Conservation (phyloP, 208 protist species). For the Leishmania mexicana region DNA sequence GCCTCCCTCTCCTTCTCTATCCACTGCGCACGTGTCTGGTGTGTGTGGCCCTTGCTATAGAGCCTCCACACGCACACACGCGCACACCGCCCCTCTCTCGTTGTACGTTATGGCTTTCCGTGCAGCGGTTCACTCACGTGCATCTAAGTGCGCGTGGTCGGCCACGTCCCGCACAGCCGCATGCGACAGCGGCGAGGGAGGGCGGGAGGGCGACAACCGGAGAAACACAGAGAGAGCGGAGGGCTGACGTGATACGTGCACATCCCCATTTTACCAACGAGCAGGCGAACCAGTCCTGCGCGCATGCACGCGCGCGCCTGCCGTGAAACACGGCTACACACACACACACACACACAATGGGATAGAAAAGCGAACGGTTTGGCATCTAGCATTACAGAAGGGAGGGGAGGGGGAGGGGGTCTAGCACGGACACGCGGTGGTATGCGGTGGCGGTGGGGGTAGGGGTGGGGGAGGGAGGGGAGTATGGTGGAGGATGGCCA, state of each 20-base stretch:
- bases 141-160: background rate
- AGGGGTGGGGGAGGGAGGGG: background rate
- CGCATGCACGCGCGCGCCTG: too few relatives aligned
- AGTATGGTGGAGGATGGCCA: background rate
- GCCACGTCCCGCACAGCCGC: background rate
- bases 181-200: background rate
- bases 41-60: background rate
- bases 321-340: background rate
- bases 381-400: background rate
- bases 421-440: background rate
- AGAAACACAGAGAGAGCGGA: background rate
- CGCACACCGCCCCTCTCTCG: background rate
- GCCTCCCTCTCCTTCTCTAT: background rate
- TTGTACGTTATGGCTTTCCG: background rate
- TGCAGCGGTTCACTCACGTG: background rate
- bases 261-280: background rate
- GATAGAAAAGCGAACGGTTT: background rate
- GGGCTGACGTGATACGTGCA: background rate
- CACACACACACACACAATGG: background rate
- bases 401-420: background rate
- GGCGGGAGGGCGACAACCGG: background rate
- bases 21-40: background rate
- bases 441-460: background rate
- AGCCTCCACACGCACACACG: background rate
- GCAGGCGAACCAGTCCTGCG: too few relatives aligned